These are phyloP conservation scores for Hordeum pubiflorum DNA, from an alignment of 202 grass and related monocot genomes.

Conservation along the genomic window DNA sequence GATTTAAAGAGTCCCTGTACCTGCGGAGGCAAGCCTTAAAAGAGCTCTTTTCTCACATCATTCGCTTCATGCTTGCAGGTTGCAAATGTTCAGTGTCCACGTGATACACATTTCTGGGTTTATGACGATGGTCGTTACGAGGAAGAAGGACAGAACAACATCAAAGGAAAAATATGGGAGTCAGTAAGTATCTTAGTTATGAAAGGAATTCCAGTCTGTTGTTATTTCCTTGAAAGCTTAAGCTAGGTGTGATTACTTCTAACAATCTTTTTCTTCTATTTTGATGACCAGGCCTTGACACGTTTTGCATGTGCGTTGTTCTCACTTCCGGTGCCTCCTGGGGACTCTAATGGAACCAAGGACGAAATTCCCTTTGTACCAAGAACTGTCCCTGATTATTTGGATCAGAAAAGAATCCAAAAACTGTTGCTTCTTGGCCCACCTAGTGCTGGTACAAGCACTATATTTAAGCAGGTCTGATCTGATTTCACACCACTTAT, in stretches of 20 bases:
- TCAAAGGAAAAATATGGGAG: constrained; percentile 96
- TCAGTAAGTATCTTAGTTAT: constrained; percentile 61
- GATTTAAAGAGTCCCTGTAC: constrained; percentile 2
- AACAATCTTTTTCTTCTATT: neutral
- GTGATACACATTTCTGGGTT: constrained; percentile 97
- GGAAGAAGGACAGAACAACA: constrained; percentile 99
- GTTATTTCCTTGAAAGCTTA: constrained; percentile 3
- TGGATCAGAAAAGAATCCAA: constrained; percentile 88
- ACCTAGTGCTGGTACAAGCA: constrained; percentile 79
- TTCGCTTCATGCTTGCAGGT: constrained; percentile 41
- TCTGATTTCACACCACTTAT: constrained; percentile 5
- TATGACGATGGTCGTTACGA: constrained; percentile 94
- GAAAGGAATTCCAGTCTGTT: neutral
- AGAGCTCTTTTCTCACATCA: constrained; percentile 3
- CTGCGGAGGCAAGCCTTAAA: neutral
- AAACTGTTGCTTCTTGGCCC: constrained; percentile 81
- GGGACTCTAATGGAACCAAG: constrained; percentile 43
- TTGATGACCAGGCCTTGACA: constrained; percentile 50
- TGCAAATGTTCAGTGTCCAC: constrained; percentile 85
- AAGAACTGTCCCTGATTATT: constrained; percentile 69
- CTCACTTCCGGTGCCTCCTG: constrained; percentile 74
- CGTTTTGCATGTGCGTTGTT: constrained; percentile 75
- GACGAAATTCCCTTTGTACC: constrained; percentile 59
- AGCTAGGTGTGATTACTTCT: constrained; percentile 5
- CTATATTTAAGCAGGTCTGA: constrained; percentile 89